Evolutionary conservation across 176 grass and related monocot species (phyloP).

Genomic region (Lolium rigidum): DNA sequence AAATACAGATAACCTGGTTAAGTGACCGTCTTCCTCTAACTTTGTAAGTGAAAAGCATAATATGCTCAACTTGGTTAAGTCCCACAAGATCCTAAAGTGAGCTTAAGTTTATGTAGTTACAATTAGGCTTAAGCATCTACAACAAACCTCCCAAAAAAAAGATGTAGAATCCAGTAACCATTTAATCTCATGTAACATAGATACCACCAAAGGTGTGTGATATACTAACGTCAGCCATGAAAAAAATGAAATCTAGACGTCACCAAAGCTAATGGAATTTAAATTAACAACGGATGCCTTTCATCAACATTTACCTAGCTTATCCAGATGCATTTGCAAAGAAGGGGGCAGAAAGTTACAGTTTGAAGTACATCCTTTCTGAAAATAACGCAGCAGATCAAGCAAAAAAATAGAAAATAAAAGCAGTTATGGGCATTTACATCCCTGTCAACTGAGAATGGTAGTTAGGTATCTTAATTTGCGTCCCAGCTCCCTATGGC

Average conservation of each 20-base stretch:
- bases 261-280: background rate
- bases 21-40: slow-evolving; percentile 7
- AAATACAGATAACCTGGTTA: background rate
- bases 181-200: background rate
- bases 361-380: background rate
- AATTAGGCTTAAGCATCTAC: slow-evolving; percentile 7
- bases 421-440: background rate
- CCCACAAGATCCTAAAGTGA: slow-evolving; percentile 14
- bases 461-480: background rate
- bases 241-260: background rate
- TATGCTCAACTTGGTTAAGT: background rate
- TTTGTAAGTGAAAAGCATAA: slow-evolving; percentile 21
- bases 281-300: background rate
- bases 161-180: background rate
- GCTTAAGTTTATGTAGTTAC: slow-evolving; percentile 7
- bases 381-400: background rate
- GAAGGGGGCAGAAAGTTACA: background rate
- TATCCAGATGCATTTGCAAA: background rate
- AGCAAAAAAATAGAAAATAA: slow-evolving; percentile 8
- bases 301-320: background rate
- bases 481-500: background rate
- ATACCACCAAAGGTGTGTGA: background rate
- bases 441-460: background rate
- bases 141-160: background rate
- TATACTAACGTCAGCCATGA: background rate